Evolutionary conservation across 192 early-diverging fungal species (phyloP).

Genomic region (Rhizophagus sp.): DNA sequence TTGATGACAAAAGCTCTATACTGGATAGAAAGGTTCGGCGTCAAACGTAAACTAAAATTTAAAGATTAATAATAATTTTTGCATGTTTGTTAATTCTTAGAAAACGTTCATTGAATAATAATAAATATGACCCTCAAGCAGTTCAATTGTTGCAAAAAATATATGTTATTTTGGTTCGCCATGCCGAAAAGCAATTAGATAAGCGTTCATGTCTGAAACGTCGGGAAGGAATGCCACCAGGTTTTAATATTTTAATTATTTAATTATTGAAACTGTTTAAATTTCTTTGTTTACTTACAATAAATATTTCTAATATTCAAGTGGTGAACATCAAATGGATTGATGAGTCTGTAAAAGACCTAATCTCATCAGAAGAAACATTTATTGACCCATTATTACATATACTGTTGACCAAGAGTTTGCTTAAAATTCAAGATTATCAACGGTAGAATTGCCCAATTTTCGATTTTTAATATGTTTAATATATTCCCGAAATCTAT

Average conservation of each 20-base stretch:
- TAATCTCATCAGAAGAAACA: not conserved
- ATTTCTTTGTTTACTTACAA: no score
- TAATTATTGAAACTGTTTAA: not conserved
- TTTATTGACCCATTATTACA: slow-evolving; percentile 5
- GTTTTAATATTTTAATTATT: not conserved
- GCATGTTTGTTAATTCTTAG: not conserved
- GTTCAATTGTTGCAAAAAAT: not conserved
- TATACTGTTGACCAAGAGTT: not conserved
- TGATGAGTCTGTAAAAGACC: not conserved
- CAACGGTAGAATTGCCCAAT: slow-evolving; percentile 10
- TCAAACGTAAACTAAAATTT: not conserved
- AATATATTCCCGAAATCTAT: not conserved
- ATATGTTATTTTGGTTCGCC: not conserved
- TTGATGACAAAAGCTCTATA: not conserved
- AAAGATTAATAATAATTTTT: not conserved
- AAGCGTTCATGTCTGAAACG: slow-evolving; percentile 6
- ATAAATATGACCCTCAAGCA: slow-evolving; percentile 4
- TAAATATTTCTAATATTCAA: not conserved
- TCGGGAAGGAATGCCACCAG: not conserved
- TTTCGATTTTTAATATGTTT: not conserved
- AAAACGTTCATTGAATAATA: not conserved
- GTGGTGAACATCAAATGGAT: slow-evolving; percentile 1
- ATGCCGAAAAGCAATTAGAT: slow-evolving; percentile 5
- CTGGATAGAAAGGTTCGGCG: not conserved
- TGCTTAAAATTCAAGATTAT: slow-evolving; percentile 14